phyloP scores from a whole-genome alignment of 108 stramenopile genomes.

The Fragilaria radians region DNA sequence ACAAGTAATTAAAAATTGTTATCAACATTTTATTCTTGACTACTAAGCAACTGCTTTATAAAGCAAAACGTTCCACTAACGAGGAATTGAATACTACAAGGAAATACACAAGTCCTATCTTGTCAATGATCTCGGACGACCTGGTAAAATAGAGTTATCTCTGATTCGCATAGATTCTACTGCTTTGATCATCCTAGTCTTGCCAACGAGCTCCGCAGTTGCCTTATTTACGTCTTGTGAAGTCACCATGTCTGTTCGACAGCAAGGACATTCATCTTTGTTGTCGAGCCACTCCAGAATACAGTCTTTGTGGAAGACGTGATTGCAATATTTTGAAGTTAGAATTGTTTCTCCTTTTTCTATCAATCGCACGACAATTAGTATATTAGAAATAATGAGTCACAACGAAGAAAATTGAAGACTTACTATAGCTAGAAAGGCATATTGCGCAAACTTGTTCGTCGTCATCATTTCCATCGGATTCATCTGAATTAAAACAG shows the following conservation, averaged over 20 bases:
- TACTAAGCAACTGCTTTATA: no score
- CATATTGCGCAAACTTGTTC: constrained; percentile 1
- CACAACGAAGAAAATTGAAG: no score
- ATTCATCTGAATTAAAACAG: neutral
- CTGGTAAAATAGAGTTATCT: neutral
- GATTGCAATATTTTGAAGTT: constrained; percentile 26
- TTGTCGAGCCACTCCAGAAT: constrained; percentile 34
- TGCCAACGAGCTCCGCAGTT: neutral
- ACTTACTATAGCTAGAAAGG: constrained; percentile 1
- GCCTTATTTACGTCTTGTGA: constrained; percentile 7
- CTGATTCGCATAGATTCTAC: neutral
- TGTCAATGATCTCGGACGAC: no score
- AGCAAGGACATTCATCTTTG: constrained; percentile 30
- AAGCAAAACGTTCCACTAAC: no score
- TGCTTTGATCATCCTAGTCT: neutral
- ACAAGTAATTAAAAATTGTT: no score
- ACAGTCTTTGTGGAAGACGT: constrained; percentile 42
- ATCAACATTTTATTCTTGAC: no score
- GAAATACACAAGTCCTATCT: no score
- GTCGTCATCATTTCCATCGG: neutral
- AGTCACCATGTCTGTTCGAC: constrained; percentile 28
- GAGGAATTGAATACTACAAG: no score
- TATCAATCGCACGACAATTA: no score
- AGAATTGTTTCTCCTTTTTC: neutral
- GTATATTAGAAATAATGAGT: no score